Evolutionary conservation across 768 basidiomycete genomes (phyloP).

Genomic region (Phylloporus sp.): DNA sequence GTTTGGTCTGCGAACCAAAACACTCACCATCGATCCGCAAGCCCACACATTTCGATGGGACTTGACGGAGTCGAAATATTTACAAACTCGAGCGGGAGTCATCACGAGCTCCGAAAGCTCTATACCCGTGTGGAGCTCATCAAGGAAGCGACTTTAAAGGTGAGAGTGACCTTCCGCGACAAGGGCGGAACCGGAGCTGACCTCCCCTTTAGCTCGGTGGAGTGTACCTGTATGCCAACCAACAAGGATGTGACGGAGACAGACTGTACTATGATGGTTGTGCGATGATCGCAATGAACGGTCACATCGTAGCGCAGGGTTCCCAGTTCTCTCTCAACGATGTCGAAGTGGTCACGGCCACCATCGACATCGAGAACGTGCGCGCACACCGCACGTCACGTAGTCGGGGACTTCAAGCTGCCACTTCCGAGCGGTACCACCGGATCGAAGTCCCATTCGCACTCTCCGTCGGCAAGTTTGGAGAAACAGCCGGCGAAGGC

Average conservation of each 20-base stretch:
- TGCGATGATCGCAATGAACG: conserved; percentile 94
- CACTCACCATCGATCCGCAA: conserved; percentile 34
- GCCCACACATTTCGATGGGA: conserved; percentile 97
- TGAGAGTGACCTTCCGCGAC: conserved; percentile 21
- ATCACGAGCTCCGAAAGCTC: conserved; percentile 97
- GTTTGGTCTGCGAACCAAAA: too few species aligned
- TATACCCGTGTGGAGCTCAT: conserved; percentile 89
- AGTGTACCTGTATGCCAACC: conserved; percentile 96
- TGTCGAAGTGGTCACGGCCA: conserved; percentile 94
- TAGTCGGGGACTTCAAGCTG: conserved; percentile 88
- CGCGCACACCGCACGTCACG: conserved; percentile 81
- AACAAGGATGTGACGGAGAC: conserved; percentile 98
- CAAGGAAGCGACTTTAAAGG: conserved; percentile 95
- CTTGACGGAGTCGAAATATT: conserved; percentile 98
- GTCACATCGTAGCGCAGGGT: conserved; percentile 87
- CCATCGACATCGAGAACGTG: conserved; percentile 95
- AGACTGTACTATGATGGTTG: conserved; percentile 97
- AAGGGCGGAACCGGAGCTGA: not conserved
- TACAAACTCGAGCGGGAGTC: conserved; percentile 97
- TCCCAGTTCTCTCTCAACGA: conserved; percentile 94
- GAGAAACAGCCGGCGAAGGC: conserved; percentile 53
- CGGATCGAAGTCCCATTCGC: conserved; percentile 80
- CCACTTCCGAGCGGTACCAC: conserved; percentile 65
- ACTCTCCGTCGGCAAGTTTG: conserved; percentile 69
- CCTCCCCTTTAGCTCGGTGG: conserved; percentile 72